Base-by-base conservation (phyloP, 1,139 yeast species). In the Wickerhamomyces sp. region DNA sequence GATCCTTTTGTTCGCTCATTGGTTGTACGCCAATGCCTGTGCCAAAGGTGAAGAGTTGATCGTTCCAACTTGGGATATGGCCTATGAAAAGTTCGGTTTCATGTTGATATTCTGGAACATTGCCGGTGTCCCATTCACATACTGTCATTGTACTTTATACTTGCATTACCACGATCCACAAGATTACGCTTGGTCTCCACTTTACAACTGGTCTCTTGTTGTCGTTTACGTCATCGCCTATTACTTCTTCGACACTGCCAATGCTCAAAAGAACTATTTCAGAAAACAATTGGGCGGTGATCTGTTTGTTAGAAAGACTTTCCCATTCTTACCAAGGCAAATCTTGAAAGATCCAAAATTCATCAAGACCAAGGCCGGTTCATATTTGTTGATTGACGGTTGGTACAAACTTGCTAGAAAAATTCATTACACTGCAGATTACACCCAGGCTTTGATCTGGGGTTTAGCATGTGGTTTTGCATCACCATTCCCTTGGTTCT, bases 51-150 rank as follows among this genome's bases (percentile, higher is more conserved):
- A 91, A 65, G 97, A 93, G 59, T 70, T 89, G 52, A 89, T 91
- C 59, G 95, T 89, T 41, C 96, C 97, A 46, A 83, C 96, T 15
- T 91, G 98, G 98, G 98, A 91, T 61, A 89, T 91, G 96, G 96
- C 95, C 31, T 91, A 91, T 61, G 98, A 91, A 61, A 91, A 93
- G 64, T 91, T 91, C 53, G 98, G 98, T 11, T 91, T 93, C 68
- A 88, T 91, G 96, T 76, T 91, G 49, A 78, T 89, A 51, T 91
- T 91, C 71, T 91, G 98, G 98, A 91, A 91, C 66, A 87, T 91
- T 61, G 96, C 97, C 25, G 98, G 98, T 52, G 98, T 91, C 27
- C 98, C 98, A 35, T 91, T 80, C 76, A 91, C 97, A 32, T 91
- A 91, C 68, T 87, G 96, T 63, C 96, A 88, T 59, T 83, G 94